Evolutionary conservation across 768 basidiomycete genomes (phyloP), one percentile per base, ranked within the genome.

Genomic region (Paxillus ammoniavirescens): DNA sequence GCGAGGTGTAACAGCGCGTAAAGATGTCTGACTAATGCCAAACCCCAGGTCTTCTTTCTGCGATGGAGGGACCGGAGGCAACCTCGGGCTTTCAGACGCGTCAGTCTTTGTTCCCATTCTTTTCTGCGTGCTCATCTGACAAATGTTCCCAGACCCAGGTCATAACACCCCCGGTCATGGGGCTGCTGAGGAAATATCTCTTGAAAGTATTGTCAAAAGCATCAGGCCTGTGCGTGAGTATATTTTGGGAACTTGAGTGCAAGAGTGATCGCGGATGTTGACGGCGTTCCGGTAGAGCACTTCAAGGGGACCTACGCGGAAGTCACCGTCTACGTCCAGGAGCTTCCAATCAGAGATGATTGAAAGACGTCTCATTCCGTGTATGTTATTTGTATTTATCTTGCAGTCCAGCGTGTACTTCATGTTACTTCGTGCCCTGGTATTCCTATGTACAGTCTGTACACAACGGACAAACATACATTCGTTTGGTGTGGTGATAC

Each of bases 281-380:
- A 33, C 31, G 10, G 5, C 15, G 15, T 33, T 14, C 15, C 33
- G 2, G 9, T 31, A 50, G 49, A 26, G 8, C 33, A 35, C 31
- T 42, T 50, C 31, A 33, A 33, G 14, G 31, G 43, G 30, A 17
- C 31, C n/a, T 17, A 43, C 18, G 42, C 49, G 8, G 49, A 50
- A 9, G 49, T 50, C 49, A 42, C 41, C 30, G 41, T 43, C 14
- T 50, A 50, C 41, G 8, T 50, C n/a, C 49, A 50, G 33, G 28
- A 43, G 6, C 30, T 43, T 21, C 28, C 43, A 28, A 31, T 6
- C 30, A 14, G n/a, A 31, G 26, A 26, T 5, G 2, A 14, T 45
- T 30, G 23, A 45, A n/a, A 45, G 26, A 8, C 23, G 8, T 17
- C 12, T 38, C 18, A 8, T 35, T 13, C 49, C 23, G 18, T 17